Evolutionary conservation across 805 yeast species (phyloP), one percentile per base, ranked within the genome.

Genomic region (Kodamaea nitidulidarum): DNA sequence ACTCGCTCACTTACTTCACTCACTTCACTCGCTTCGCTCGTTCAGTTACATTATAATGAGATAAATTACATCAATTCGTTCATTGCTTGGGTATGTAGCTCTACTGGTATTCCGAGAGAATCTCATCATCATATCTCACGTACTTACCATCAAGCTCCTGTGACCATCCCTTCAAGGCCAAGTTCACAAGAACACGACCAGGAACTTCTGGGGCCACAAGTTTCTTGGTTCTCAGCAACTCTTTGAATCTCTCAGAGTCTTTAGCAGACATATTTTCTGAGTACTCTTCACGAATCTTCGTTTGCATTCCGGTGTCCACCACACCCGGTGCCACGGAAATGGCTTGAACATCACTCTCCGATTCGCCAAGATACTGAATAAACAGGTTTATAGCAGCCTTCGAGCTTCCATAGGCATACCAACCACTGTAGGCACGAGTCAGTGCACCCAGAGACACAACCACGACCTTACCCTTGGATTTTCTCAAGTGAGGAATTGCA

Each of bases 301-400:
- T 57, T 63, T 93, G 98, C 98, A 93, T 91, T 15, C 67, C 68
- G 1, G 98, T 91, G 55, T 87, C 87, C 2, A 93, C 97, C 1
- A 88, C 95, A 3, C 98, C 98, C 0, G 98, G 98, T 0, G 96
- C 96, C 16, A 93, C 72, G 0, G 96, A 70, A 8, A 88, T 63
- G 3, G 83, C 67, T 25, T 64, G 60, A n/a, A 88, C 62, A 3
- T 49, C 55, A 0, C 64, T 70, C 55, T 84, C 88, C 52, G 88
- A 96, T 4, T 63, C 67, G 1, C 86, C 82, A 11, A 91, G 57
- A 10, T 85, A 77, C 34, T 64, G 54, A 5, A 86, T 80, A 38
- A 88, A 73, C 51, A 82, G 88, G 58, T 91, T 88, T 36, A 91
- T 56, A 0, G 97, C 96, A 0, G 97, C 96, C 59, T 91, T 91